Percentiles rank a stretch among this genome's conserved stretches.
These are phyloP conservation scores for Emericellopsis cladophorae DNA, from an alignment of 2,329 filamentous ascomycete species.

Conservation along the genomic window DNA sequence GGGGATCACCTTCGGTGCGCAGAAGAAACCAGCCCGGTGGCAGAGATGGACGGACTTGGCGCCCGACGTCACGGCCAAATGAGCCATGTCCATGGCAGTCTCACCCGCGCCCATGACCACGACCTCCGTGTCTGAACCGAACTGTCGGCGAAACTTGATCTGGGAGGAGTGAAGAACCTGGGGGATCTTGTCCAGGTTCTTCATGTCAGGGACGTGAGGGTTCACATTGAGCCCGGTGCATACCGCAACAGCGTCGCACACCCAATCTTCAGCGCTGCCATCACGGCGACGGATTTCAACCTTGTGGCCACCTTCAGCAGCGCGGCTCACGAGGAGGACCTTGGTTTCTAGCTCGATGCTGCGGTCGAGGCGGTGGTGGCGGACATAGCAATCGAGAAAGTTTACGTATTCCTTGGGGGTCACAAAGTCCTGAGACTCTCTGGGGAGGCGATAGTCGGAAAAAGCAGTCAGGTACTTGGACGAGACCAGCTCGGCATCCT, in stretches of 20 bases:
- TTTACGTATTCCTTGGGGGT: slow-evolving; percentile 19
- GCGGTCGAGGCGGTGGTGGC: slow-evolving; percentile 21
- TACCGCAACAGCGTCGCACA: slow-evolving; percentile 28
- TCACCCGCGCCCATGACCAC: slow-evolving; percentile 29
- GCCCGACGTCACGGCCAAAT: slow-evolving; percentile 26
- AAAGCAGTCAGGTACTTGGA: slow-evolving; percentile 31
- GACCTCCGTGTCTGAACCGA: slow-evolving; percentile 23
- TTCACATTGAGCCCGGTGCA: slow-evolving; percentile 27
- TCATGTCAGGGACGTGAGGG: slow-evolving; percentile 22
- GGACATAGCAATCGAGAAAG: slow-evolving; percentile 25
- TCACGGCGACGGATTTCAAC: not conserved
- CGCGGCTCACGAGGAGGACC: slow-evolving; percentile 1
- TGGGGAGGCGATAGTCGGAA: slow-evolving; percentile 26
- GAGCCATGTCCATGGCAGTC: slow-evolving; percentile 26
- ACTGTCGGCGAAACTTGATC: slow-evolving; percentile 24
- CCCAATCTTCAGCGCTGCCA: slow-evolving; percentile 8
- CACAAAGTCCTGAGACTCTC: slow-evolving; percentile 27
- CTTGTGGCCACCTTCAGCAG: not conserved
- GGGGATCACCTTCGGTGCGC: slow-evolving; percentile 4
- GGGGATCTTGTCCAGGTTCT: slow-evolving; percentile 20
- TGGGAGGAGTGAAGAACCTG: slow-evolving; percentile 27
- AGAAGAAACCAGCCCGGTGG: slow-evolving; percentile 23
- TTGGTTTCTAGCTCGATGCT: slow-evolving; percentile 15
- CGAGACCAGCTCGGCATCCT: slow-evolving; percentile 28
- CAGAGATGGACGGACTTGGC: slow-evolving; percentile 25